Conservation (phyloP, 1,284 basidiomycete species). For the Hemileia vastatrix region DNA sequence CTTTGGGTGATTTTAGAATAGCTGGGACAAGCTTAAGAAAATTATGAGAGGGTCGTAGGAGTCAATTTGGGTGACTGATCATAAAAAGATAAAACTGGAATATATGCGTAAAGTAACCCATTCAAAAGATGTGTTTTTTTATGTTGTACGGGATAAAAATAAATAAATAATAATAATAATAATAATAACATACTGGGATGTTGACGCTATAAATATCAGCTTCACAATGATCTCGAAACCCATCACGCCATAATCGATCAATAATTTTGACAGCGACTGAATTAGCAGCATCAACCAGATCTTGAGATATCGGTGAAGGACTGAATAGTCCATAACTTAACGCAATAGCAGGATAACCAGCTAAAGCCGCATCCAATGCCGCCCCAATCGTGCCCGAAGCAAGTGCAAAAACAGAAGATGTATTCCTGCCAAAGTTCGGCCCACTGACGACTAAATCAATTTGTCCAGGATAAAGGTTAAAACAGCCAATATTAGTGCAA, state of each 20-base stretch:
- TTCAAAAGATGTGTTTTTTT: background rate
- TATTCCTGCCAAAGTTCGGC: slow-evolving; percentile 47
- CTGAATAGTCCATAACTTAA: slow-evolving; percentile 16
- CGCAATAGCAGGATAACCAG: slow-evolving; percentile 11
- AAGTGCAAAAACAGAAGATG: slow-evolving; percentile 35
- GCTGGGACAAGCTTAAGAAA: slow-evolving; percentile 19
- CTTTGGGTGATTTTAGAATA: slow-evolving; percentile 5
- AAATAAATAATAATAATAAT: background rate
- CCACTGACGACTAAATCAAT: slow-evolving; percentile 63
- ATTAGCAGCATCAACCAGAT: slow-evolving; percentile 12
- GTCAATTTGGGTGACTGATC: too few species aligned
- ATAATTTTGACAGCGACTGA: slow-evolving; percentile 17
- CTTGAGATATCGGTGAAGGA: slow-evolving; percentile 7
- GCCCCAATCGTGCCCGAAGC: slow-evolving; percentile 26
- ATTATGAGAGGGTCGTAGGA: too few species aligned
- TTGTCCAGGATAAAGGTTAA: slow-evolving; percentile 71
- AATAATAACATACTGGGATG: slow-evolving; percentile 14
- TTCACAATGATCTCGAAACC: slow-evolving; percentile 7
- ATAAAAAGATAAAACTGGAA: too few species aligned
- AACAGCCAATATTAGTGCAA: slow-evolving; percentile 75
- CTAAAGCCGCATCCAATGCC: slow-evolving; percentile 16
- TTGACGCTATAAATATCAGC: slow-evolving; percentile 17
- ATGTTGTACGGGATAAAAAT: background rate
- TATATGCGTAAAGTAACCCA: too few species aligned
- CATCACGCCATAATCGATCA: slow-evolving; percentile 3